A percentile compares a stretch with the other conserved stretches of the same genome.
Evolutionary conservation across 2,329 filamentous ascomycete genomes (phyloP).

Genomic region (Aspergillus oerlinghausenensis): DNA sequence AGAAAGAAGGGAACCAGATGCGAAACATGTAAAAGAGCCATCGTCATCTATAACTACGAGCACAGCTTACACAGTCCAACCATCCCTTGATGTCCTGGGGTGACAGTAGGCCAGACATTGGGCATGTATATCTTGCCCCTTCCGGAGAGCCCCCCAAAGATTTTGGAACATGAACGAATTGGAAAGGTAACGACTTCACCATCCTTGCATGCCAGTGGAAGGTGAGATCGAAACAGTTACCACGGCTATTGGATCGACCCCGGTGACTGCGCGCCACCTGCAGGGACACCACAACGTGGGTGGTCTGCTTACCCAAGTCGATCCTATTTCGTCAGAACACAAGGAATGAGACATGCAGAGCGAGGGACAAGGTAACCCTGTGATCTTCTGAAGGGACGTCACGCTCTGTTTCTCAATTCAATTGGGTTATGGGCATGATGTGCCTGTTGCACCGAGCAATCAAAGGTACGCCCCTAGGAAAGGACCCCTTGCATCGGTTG

Average conservation of each 20-base stretch:
- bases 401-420: conserved; percentile 7
- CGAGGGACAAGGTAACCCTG: conserved; percentile 13
- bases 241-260: conserved; percentile 23
- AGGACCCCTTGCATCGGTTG: conserved; percentile 26
- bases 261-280: conserved; percentile 18
- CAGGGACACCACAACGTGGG: conserved; percentile 32
- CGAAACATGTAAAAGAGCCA: conserved; percentile 15
- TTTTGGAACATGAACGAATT: conserved; percentile 22
- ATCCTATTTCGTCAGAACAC: conserved; percentile 26
- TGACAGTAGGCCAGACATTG: conserved; percentile 15
- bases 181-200: conserved; percentile 18
- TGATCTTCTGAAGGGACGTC: conserved; percentile 18
- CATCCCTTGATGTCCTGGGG: conserved; percentile 28
- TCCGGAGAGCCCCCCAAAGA: conserved; percentile 23
- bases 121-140: conserved; percentile 22
- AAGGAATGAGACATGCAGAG: conserved; percentile 30
- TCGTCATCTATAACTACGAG: conserved; percentile 28
- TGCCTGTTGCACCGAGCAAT: conserved; percentile 23
- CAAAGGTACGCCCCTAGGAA: conserved; percentile 20
- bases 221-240: conserved; percentile 17
- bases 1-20: background rate
- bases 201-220: conserved; percentile 38
- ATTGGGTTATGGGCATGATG: conserved; percentile 7
- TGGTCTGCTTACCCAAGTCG: conserved; percentile 18
- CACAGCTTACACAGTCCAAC: conserved; percentile 6